Percentiles rank a stretch among this genome's conserved stretches.
phyloP scores from a whole-genome alignment of 495 filamentous ascomycete genomes.

The Aspergillus avenaceus region DNA sequence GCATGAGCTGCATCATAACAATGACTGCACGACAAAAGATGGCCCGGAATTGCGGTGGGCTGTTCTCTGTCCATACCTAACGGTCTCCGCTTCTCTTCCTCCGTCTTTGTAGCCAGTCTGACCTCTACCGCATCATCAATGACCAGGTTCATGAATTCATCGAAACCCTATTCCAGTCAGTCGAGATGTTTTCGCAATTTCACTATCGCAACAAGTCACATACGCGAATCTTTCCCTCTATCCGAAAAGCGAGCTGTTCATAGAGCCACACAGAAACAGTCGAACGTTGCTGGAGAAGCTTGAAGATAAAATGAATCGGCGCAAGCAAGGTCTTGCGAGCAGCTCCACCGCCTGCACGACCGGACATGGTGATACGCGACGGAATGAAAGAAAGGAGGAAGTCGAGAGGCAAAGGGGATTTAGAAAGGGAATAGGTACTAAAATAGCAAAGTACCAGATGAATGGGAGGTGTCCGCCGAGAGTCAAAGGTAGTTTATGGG shows the following conservation, averaged over 20 bases:
- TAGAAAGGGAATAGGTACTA: not conserved
- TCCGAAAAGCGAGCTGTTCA: slow-evolving; percentile 88
- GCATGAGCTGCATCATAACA: not conserved
- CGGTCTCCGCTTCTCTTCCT: slow-evolving; percentile 71
- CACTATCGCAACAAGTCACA: not conserved
- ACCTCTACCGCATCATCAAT: slow-evolving; percentile 95
- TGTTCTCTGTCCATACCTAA: slow-evolving; percentile 67
- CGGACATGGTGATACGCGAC: slow-evolving; percentile 58
- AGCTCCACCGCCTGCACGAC: slow-evolving; percentile 70
- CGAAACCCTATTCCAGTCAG: slow-evolving; percentile 64
- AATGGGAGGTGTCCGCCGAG: not conserved
- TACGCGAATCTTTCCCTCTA: slow-evolving; percentile 93
- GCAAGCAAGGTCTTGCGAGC: slow-evolving; percentile 87
- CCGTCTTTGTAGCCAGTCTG: slow-evolving; percentile 74
- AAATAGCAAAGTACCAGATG: no score
- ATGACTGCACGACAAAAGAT: no score
- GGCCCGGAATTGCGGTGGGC: not conserved
- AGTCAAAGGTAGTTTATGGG: slow-evolving; percentile 5
- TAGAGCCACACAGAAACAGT: slow-evolving; percentile 94
- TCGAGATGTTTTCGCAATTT: not conserved
- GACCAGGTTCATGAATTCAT: slow-evolving; percentile 99
- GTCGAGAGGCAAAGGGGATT: slow-evolving; percentile 6
- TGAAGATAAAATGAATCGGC: slow-evolving; percentile 98
- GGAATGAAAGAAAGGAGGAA: slow-evolving; percentile 1
- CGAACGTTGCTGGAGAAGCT: slow-evolving; percentile 81